Evolutionary conservation across 306 rosid species (phyloP).

Genomic region (cucumber (Cucumis sativus)): Cucumber_9930_V3 NC_026660.2:28219001-28219500

Average conservation of each 20-base stretch:
- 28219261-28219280: constrained; percentile 77
- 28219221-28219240: constrained; percentile 50
- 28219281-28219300: constrained; percentile 46
- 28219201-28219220: constrained; percentile 21
- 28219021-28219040: constrained; percentile 60
- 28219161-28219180: constrained; percentile 17
- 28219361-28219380: constrained; percentile 89
- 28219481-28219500: background rate
- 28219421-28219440: constrained; percentile 3
- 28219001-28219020: background rate
- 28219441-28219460: background rate
- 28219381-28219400: background rate
- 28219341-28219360: constrained; percentile 83
- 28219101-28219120: constrained; percentile 59
- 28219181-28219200: constrained; percentile 10
- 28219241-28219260: constrained; percentile 75
- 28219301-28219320: constrained; percentile 52
- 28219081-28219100: constrained; percentile 49
- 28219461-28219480: background rate
- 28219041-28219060: constrained; percentile 89
- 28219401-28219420: background rate
- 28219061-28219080: constrained; percentile 70
- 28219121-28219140: constrained; percentile 73
- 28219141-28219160: constrained; percentile 72
- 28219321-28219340: constrained; percentile 61